Evolutionary conservation across 768 basidiomycete species (phyloP).

Genomic region (Artomyces pyxidatus): DNA sequence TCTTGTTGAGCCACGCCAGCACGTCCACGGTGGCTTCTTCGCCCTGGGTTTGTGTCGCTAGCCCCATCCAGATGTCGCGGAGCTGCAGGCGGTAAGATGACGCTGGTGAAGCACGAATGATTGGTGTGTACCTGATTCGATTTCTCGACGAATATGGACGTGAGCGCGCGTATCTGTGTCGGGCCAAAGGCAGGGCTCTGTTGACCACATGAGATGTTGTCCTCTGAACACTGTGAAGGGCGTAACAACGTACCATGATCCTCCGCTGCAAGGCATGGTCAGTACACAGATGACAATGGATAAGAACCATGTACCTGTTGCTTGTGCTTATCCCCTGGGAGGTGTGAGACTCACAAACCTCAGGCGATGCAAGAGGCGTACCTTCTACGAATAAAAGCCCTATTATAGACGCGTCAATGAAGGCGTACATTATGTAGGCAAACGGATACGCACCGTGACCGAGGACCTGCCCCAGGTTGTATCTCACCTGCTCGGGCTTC

Average conservation of each 20-base stretch:
- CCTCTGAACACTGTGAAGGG: no score
- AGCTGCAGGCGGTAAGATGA: conserved; percentile 11
- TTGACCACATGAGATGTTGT: no score
- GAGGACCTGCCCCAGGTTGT: neutral
- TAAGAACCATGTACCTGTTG: neutral
- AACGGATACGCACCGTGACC: conserved; percentile 1
- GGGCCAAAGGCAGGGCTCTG: conserved; percentile 7
- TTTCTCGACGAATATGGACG: conserved; percentile 1
- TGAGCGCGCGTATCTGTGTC: neutral
- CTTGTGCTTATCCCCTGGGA: conserved; percentile 2
- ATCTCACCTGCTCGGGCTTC: neutral
- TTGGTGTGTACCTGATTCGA: neutral
- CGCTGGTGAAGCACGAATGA: neutral
- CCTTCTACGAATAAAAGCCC: conserved; percentile 2
- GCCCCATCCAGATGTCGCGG: conserved; percentile 20
- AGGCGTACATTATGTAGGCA: neutral
- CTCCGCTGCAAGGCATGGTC: neutral
- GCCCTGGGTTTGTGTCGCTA: conserved; percentile 9
- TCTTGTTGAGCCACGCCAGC: conserved; percentile 15
- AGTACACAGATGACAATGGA: no score
- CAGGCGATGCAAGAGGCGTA: neutral
- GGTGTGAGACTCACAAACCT: neutral
- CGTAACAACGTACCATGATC: conserved; percentile 2
- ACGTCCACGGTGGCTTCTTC: conserved; percentile 5
- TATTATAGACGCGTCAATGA: neutral